Conservation (phyloP, 768 basidiomycete species). For the Tephrocybe sp. region DNA sequence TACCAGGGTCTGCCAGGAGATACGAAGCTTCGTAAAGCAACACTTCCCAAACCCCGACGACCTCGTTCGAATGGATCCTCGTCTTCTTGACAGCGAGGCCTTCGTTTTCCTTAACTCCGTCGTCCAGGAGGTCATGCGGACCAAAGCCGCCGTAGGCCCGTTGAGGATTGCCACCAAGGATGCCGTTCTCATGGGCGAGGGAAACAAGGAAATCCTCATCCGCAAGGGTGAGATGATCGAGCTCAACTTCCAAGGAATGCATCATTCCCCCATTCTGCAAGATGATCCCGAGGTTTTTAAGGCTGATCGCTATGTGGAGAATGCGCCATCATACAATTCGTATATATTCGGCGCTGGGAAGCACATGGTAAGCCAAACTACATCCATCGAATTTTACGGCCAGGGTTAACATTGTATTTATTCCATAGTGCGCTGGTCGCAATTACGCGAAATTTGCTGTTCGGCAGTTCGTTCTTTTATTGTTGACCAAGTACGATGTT, state of each 20-base stretch:
- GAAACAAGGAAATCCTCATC: background rate
- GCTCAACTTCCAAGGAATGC: background rate
- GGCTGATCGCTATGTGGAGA: background rate
- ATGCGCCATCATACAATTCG: background rate
- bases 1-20: background rate
- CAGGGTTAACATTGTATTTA: too few species aligned
- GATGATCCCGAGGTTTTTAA: background rate
- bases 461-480: background rate
- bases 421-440: constrained; percentile 1
- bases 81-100: background rate
- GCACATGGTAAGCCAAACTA: background rate
- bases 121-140: constrained; percentile 1
- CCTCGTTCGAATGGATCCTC: background rate
- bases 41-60: background rate
- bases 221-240: background rate
- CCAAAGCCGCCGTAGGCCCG: background rate
- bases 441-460: background rate
- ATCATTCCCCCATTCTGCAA: background rate
- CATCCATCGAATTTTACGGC: background rate
- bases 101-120: background rate
- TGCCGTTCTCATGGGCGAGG: constrained; percentile 1
- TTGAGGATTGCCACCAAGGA: background rate
- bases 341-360: background rate
- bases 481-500: background rate
- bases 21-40: background rate